These are phyloP conservation scores for Fusarium stilboides DNA, from an alignment of 2,329 filamentous ascomycete genomes.

Conservation along the genomic window DNA sequence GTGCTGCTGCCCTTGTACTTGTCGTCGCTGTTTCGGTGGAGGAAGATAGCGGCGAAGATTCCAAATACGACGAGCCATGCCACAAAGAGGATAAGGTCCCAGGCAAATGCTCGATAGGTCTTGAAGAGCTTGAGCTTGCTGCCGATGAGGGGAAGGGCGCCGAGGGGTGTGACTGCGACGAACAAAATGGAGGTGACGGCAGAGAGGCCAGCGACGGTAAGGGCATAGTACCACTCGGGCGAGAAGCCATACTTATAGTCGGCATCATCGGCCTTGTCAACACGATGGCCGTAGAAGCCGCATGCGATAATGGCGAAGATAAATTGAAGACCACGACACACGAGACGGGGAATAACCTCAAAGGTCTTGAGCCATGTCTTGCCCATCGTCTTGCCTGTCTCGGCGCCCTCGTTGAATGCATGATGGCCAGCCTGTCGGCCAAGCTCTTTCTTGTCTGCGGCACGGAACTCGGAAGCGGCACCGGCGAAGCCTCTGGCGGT, in stretches of 20 bases:
- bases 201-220: slow-evolving; percentile 69
- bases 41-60: slow-evolving; percentile 80
- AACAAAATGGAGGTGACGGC: slow-evolving; percentile 66
- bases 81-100: slow-evolving; percentile 61
- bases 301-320: slow-evolving; percentile 77
- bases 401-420: slow-evolving; percentile 55
- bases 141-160: slow-evolving; percentile 54
- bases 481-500: slow-evolving; percentile 49
- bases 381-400: slow-evolving; percentile 59
- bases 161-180: slow-evolving; percentile 56
- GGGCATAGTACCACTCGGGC: slow-evolving; percentile 76
- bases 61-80: slow-evolving; percentile 79
- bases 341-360: slow-evolving; percentile 63
- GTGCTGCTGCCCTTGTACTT: slow-evolving; percentile 62
- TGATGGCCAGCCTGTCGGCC: slow-evolving; percentile 53
- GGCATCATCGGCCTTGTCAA: slow-evolving; percentile 58
- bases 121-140: slow-evolving; percentile 54
- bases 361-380: slow-evolving; percentile 63
- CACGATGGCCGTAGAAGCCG: slow-evolving; percentile 77
- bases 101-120: slow-evolving; percentile 62
- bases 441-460: slow-evolving; percentile 54
- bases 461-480: slow-evolving; percentile 51
- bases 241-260: slow-evolving; percentile 57
- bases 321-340: slow-evolving; percentile 77
- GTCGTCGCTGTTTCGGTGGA: slow-evolving; percentile 69